phyloP scores from a whole-genome alignment of 169 alveolate genomes.

The Plasmodium billcollinsi region DNA sequence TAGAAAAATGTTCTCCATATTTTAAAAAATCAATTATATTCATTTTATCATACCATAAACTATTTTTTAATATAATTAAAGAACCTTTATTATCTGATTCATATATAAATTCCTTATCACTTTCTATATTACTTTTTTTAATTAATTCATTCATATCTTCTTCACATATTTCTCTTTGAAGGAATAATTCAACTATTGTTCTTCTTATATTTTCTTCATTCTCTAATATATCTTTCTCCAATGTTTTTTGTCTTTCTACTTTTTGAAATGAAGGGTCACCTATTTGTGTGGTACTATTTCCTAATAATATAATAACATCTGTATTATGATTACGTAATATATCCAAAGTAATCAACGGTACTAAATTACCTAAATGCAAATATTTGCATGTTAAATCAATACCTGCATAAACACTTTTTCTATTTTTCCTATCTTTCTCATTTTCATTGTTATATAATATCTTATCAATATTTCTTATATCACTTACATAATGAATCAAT shows the following conservation, averaged over 20 bases:
- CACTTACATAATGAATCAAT: conserved; percentile 47
- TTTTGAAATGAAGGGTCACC: conserved; percentile 89
- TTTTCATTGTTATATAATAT: conserved; percentile 29
- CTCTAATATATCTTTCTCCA: conserved; percentile 28
- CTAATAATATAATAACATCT: conserved; percentile 84
- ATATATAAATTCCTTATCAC: conserved; percentile 48
- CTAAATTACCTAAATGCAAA: conserved; percentile 86
- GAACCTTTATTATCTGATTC: conserved; percentile 45
- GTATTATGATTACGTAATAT: conserved; percentile 77
- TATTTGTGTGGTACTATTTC: conserved; percentile 86
- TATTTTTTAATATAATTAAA: conserved; percentile 76
- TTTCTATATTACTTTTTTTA: conserved; percentile 32
- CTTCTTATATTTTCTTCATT: conserved; percentile 15
- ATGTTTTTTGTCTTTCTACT: conserved; percentile 42
- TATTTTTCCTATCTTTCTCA: conserved; percentile 4
- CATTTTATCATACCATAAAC: conserved; percentile 75
- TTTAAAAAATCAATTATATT: conserved; percentile 79
- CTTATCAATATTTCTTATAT: conserved; percentile 9
- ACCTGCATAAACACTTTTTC: conserved; percentile 77
- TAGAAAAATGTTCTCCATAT: conserved; percentile 77
- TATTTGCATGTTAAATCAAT: conserved; percentile 84
- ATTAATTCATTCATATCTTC: conserved; percentile 5
- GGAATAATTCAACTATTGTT: conserved; percentile 24
- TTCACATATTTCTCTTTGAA: conserved; percentile 21
- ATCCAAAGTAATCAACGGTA: conserved; percentile 84